Conservation (phyloP, 768 basidiomycete species). For the Auriscalpium orientale region DNA sequence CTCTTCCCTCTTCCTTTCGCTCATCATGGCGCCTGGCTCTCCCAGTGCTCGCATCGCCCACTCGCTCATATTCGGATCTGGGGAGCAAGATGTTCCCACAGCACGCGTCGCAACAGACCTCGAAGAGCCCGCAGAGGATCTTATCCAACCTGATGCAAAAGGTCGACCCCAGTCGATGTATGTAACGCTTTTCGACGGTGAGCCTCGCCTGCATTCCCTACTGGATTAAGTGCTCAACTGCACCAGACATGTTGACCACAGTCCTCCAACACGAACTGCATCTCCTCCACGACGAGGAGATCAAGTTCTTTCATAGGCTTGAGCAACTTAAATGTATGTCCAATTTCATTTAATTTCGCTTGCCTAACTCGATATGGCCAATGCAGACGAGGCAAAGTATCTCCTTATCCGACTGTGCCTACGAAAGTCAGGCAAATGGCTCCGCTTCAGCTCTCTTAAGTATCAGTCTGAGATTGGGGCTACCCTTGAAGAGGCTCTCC, state of each 20-base stretch:
- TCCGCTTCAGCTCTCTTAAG: conserved; percentile 38
- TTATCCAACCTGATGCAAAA: background rate
- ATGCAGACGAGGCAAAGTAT: conserved; percentile 47
- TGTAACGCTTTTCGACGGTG: conserved; percentile 35
- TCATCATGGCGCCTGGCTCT: background rate
- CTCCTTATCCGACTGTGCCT: conserved; percentile 57
- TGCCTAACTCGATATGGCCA: background rate
- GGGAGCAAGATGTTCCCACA: background rate
- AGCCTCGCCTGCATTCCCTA: background rate
- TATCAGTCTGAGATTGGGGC: conserved; percentile 37
- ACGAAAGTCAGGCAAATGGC: conserved; percentile 49
- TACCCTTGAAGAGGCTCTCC: conserved; percentile 32
- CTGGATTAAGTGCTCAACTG: background rate
- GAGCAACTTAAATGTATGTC: conserved; percentile 39
- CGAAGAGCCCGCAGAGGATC: conserved; percentile 2
- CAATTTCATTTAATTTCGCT: background rate
- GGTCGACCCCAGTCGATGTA: conserved; percentile 30
- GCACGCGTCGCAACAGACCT: background rate
- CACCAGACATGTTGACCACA: conserved; percentile 47
- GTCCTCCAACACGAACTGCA: conserved; percentile 42
- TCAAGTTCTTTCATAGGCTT: conserved; percentile 35
- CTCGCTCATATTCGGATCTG: conserved; percentile 9
- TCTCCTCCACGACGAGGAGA: conserved; percentile 45
- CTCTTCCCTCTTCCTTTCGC: no score
- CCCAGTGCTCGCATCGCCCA: background rate